phyloP scores from a whole-genome alignment of 2,329 filamentous ascomycete genomes.

The Hypoxylon rubiginosum region DNA sequence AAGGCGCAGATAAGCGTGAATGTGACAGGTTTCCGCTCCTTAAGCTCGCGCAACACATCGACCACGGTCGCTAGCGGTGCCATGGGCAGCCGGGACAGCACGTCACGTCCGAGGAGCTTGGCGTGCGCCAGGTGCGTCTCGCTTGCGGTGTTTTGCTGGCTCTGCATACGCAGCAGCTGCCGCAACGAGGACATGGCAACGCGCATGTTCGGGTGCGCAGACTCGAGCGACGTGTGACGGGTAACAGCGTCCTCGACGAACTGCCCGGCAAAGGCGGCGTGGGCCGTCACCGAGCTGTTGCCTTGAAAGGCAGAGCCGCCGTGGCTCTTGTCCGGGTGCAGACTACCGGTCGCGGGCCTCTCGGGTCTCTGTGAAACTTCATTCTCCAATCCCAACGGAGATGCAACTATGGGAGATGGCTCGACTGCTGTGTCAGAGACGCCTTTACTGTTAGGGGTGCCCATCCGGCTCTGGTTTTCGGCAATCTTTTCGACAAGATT shows the following conservation, averaged over 20 bases:
- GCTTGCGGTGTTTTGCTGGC: neutral
- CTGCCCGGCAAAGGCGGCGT: neutral
- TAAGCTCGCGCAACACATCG: neutral
- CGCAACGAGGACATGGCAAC: slow-evolving; percentile 1
- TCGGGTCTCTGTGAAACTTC: neutral
- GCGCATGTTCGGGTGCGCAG: slow-evolving; percentile 1
- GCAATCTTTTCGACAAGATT: neutral
- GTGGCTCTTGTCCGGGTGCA: neutral
- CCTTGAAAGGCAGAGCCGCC: neutral
- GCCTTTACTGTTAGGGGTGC: neutral
- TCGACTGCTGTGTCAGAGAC: neutral
- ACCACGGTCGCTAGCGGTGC: neutral
- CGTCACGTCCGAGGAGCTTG: neutral
- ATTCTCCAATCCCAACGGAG: neutral
- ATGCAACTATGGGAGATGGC: neutral
- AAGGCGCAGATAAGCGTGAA: slow-evolving; percentile 1
- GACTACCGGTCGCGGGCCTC: neutral
- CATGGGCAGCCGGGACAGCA: neutral
- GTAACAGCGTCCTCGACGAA: slow-evolving; percentile 1
- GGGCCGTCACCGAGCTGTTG: slow-evolving; percentile 3
- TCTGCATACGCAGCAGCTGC: slow-evolving; percentile 3
- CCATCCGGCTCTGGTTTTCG: neutral
- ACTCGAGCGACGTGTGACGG: neutral
- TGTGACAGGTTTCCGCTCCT: slow-evolving; percentile 1
- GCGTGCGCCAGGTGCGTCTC: neutral